Conservation (phyloP, 2,329 filamentous ascomycete species). For the Periconia sp. region DNA sequence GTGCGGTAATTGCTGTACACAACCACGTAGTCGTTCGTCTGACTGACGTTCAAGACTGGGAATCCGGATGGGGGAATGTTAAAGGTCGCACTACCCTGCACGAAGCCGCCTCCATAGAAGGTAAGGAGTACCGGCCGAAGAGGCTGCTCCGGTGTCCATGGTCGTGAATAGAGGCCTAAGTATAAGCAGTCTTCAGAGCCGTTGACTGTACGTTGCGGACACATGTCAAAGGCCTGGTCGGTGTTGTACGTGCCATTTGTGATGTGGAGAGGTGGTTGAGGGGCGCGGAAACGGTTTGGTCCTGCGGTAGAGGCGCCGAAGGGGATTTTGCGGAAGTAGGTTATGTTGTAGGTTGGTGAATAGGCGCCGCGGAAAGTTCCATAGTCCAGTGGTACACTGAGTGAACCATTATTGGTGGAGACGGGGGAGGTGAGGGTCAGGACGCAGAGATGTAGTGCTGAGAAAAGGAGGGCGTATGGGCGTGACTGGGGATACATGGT, state of each 20-base stretch:
- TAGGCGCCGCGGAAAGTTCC: slow-evolving; percentile 56
- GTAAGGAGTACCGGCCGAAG: slow-evolving; percentile 60
- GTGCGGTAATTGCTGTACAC: slow-evolving; percentile 59
- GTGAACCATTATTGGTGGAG: slow-evolving; percentile 2
- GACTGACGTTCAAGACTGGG: slow-evolving; percentile 59
- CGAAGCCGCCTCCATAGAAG: slow-evolving; percentile 65
- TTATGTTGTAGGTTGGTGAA: slow-evolving; percentile 56
- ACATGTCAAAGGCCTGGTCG: slow-evolving; percentile 59
- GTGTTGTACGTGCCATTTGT: slow-evolving; percentile 57
- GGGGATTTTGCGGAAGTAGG: slow-evolving; percentile 63
- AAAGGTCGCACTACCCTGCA: slow-evolving; percentile 59
- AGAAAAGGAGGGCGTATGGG: slow-evolving; percentile 10
- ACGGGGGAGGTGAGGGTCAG: neutral
- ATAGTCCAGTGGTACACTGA: slow-evolving; percentile 35
- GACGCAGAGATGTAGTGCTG: neutral
- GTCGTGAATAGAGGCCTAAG: slow-evolving; percentile 61
- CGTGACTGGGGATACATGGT: slow-evolving; percentile 14
- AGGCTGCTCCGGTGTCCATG: slow-evolving; percentile 49
- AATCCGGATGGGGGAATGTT: slow-evolving; percentile 59
- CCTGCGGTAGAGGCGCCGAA: slow-evolving; percentile 62
- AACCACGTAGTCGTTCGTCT: slow-evolving; percentile 54
- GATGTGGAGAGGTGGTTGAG: slow-evolving; percentile 57
- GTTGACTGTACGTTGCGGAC: slow-evolving; percentile 58
- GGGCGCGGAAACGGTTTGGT: slow-evolving; percentile 61
- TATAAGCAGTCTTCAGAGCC: slow-evolving; percentile 65